Percentiles rank a stretch among this genome's conserved stretches.
phyloP scores from a whole-genome alignment of 1,284 basidiomycete species.

The Heterobasidion occidentale region DNA sequence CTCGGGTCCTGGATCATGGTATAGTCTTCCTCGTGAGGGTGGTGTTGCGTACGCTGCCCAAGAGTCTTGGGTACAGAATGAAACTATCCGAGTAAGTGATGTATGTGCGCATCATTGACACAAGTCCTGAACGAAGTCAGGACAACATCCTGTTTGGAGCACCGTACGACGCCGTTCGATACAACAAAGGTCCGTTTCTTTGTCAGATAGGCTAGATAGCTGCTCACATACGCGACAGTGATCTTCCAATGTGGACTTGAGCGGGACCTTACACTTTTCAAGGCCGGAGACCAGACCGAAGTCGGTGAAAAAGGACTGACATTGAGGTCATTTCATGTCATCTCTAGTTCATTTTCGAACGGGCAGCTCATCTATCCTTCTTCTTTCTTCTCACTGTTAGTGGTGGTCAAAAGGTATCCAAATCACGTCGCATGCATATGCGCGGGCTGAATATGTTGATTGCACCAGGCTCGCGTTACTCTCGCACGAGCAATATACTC shows the following conservation, averaged over 20 bases:
- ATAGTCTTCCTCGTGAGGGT: slow-evolving; percentile 54
- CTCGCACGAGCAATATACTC: slow-evolving; percentile 70
- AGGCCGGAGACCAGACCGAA: slow-evolving; percentile 69
- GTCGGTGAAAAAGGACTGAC: slow-evolving; percentile 62
- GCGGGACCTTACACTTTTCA: slow-evolving; percentile 56
- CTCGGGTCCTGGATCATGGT: slow-evolving; percentile 47
- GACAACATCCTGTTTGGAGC: slow-evolving; percentile 39
- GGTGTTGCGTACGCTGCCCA: slow-evolving; percentile 73
- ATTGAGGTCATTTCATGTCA: slow-evolving; percentile 24
- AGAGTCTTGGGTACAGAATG: slow-evolving; percentile 68
- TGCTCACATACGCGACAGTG: slow-evolving; percentile 34
- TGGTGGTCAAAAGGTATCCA: slow-evolving; percentile 58
- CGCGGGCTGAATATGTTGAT: not conserved
- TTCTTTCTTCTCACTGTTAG: slow-evolving; percentile 22
- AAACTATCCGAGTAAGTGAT: slow-evolving; percentile 30
- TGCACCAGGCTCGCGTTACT: slow-evolving; percentile 54
- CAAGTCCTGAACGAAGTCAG: slow-evolving; percentile 11
- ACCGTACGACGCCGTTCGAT: slow-evolving; percentile 32
- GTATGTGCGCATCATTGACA: too few species aligned
- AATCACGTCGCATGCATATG: not conserved
- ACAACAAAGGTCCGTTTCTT: slow-evolving; percentile 30
- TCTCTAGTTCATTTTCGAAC: slow-evolving; percentile 10
- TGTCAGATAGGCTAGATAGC: slow-evolving; percentile 15
- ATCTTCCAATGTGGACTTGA: slow-evolving; percentile 57
- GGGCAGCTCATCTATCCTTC: not conserved